Conservation (phyloP, 2,329 filamentous ascomycete species). For the Endocalyx cinctus region DNA sequence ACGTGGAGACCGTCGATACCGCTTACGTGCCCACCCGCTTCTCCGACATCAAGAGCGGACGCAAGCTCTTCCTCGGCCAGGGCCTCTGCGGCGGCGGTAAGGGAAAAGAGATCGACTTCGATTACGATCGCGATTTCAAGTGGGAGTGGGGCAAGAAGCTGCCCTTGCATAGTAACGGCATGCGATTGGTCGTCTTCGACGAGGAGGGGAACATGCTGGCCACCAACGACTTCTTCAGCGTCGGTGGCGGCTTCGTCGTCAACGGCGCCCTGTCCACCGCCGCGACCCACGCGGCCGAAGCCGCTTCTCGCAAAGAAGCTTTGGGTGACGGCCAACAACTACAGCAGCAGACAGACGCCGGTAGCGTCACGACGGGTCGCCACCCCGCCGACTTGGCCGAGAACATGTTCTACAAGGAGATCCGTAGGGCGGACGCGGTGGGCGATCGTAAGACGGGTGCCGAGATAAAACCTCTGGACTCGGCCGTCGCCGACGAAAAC, state of each 20-base stretch:
- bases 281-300: constrained; percentile 18
- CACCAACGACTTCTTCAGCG: constrained; percentile 47
- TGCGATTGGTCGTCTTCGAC: constrained; percentile 48
- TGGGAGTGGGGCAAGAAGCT: constrained; percentile 50
- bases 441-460: constrained; percentile 40
- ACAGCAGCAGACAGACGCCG: constrained; percentile 19
- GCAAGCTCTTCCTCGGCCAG: constrained; percentile 39
- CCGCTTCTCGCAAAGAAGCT: constrained; percentile 7
- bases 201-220: constrained; percentile 41
- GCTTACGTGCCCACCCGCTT: constrained; percentile 43
- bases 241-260: constrained; percentile 49
- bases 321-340: constrained; percentile 12
- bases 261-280: constrained; percentile 44
- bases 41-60: constrained; percentile 38
- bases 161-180: constrained; percentile 48
- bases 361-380: too few species aligned
- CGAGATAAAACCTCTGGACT: constrained; percentile 35
- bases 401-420: constrained; percentile 49
- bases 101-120: constrained; percentile 43
- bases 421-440: constrained; percentile 40
- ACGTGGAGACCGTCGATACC: constrained; percentile 46
- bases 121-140: constrained; percentile 43
- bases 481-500: background rate
- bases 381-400: constrained; percentile 46
- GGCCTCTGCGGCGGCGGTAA: constrained; percentile 33